A percentile compares a stretch with the other conserved stretches of the same genome.
Conservation (phyloP, 805 yeast species). For the Wickerhamomyces bovis region DNA sequence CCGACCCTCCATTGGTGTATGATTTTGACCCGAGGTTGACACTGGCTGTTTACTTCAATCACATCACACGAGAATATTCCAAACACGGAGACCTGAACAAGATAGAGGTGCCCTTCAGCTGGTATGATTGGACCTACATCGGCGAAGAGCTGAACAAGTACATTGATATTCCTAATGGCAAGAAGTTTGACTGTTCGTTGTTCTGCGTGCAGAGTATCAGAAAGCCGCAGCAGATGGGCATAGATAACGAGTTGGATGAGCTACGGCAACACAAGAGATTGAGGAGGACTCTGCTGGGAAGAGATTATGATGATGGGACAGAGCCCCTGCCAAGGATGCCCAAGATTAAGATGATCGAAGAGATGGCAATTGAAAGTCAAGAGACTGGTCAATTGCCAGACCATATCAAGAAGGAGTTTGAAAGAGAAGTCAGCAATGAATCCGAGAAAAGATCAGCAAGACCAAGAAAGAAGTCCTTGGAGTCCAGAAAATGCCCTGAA, state of each 20-base stretch:
- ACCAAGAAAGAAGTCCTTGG: background rate
- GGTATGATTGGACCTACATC: slow-evolving; percentile 55
- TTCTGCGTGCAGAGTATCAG: slow-evolving; percentile 7
- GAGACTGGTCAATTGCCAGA: background rate
- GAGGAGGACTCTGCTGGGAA: background rate
- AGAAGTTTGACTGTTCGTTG: slow-evolving; percentile 18
- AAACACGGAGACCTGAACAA: background rate
- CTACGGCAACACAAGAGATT: background rate
- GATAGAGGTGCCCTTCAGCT: slow-evolving; percentile 39
- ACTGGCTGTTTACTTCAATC: slow-evolving; percentile 40
- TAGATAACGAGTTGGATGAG: background rate
- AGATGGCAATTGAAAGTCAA: background rate
- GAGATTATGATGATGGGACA: background rate
- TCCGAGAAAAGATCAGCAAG: background rate
- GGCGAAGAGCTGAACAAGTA: slow-evolving; percentile 32
- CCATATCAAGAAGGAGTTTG: background rate
- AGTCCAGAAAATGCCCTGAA: slow-evolving; percentile 3
- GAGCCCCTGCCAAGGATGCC: background rate
- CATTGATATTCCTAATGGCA: slow-evolving; percentile 23
- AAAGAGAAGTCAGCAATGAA: slow-evolving; percentile 1
- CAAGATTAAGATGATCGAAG: background rate
- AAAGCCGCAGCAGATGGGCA: background rate
- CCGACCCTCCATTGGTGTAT: slow-evolving; percentile 26
- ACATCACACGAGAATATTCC: slow-evolving; percentile 24
- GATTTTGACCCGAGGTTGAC: slow-evolving; percentile 54